Evolutionary conservation across 257 asterid genomes (phyloP).

Genomic region (Perilla frutescens): DNA sequence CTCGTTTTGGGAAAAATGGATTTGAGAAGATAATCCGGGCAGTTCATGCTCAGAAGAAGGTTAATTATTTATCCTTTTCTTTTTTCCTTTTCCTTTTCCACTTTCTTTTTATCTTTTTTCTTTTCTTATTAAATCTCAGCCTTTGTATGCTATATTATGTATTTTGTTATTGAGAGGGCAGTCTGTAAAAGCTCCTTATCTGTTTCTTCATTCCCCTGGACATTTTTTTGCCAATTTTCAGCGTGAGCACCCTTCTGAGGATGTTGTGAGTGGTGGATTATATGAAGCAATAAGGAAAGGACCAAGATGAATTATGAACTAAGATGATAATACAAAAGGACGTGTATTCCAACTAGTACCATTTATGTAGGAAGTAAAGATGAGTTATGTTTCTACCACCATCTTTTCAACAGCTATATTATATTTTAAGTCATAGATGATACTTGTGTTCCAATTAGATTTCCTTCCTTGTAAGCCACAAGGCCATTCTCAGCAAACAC

Average conservation of each 20-base stretch:
- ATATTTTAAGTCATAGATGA: not conserved
- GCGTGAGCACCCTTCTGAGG: constrained; percentile 65
- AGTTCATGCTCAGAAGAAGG: constrained; percentile 77
- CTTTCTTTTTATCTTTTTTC: not conserved
- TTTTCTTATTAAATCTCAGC: not conserved
- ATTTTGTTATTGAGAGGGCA: constrained; percentile 24
- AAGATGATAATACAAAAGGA: not conserved
- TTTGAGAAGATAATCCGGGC: constrained; percentile 72
- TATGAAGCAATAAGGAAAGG: constrained; percentile 82
- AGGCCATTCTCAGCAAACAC: constrained; percentile 96
- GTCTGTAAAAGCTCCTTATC: constrained; percentile 1
- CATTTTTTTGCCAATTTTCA: constrained; percentile 38
- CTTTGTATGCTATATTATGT: constrained; percentile 21
- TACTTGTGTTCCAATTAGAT: constrained; percentile 84
- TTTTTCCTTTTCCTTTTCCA: not conserved
- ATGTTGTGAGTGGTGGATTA: constrained; percentile 56
- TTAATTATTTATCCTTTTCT: constrained; percentile 30
- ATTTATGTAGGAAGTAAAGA: constrained; percentile 21
- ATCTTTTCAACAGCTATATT: constrained; percentile 2
- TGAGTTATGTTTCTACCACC: constrained; percentile 9
- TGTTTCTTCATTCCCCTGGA: constrained; percentile 5
- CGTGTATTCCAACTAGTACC: not conserved
- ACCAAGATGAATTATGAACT: too few species aligned
- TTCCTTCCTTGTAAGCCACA: constrained; percentile 83
- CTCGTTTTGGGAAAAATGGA: constrained; percentile 55